phyloP scores from a whole-genome alignment of 2,329 filamentous ascomycete species.

The Chaetomiaceae sp. region DNA sequence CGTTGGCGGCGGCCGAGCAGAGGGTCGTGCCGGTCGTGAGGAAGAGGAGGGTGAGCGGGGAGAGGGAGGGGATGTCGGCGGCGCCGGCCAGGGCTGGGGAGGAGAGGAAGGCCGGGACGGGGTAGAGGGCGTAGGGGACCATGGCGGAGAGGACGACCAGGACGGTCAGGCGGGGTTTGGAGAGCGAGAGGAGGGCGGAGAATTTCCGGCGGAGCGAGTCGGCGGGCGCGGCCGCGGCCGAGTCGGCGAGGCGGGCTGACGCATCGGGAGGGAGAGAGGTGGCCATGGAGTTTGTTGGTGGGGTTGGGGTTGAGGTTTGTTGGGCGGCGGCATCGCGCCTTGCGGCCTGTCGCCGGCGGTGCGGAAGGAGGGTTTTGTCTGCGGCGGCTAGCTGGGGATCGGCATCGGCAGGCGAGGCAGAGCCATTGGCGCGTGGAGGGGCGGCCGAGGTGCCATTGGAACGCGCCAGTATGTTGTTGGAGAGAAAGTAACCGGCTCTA shows the following conservation, averaged over 20 bases:
- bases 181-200: conserved; percentile 80
- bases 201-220: conserved; percentile 59
- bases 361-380: conserved; percentile 24
- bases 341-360: conserved; percentile 29
- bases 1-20: conserved; percentile 86
- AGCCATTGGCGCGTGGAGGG: background rate
- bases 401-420: background rate
- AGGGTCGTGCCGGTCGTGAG: conserved; percentile 84
- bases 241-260: conserved; percentile 51
- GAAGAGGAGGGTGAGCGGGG: conserved; percentile 85
- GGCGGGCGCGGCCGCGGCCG: conserved; percentile 45
- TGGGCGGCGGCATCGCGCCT: conserved; percentile 17
- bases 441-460: conserved; percentile 24
- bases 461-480: conserved; percentile 31
- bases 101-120: conserved; percentile 78
- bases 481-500: conserved; percentile 33
- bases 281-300: conserved; percentile 16
- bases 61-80: conserved; percentile 70
- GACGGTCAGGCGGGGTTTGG: conserved; percentile 91
- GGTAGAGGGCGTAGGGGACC: conserved; percentile 87
- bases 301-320: conserved; percentile 3
- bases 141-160: conserved; percentile 89
- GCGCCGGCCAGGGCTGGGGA: conserved; percentile 48
- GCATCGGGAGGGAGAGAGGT: conserved; percentile 30
- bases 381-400: background rate